Conservation (phyloP, 805 yeast species). For the Debaryomyces prosopidis region DNA sequence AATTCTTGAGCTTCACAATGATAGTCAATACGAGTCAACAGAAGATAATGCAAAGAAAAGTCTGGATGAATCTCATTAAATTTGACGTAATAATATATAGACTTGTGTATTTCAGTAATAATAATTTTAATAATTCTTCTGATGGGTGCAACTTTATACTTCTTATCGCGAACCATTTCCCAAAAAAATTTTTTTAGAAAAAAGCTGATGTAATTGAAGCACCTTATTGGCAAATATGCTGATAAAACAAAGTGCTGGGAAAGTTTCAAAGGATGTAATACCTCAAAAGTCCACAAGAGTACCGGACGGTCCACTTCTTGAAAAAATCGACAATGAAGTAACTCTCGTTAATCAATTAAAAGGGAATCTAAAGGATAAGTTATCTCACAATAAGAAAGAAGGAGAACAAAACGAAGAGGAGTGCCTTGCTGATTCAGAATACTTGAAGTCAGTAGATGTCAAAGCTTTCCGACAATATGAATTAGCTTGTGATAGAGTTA, state of each 20-base stretch:
- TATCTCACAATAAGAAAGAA: background rate
- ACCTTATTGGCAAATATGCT: too few species aligned
- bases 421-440: conserved; percentile 30
- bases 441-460: conserved; percentile 32
- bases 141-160: too few species aligned
- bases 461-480: conserved; percentile 64
- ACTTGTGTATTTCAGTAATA: background rate
- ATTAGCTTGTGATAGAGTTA: conserved; percentile 67
- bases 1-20: conserved; percentile 4
- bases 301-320: conserved; percentile 15
- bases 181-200: too few species aligned
- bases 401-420: conserved; percentile 9
- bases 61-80: background rate
- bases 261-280: background rate
- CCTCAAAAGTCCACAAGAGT: background rate
- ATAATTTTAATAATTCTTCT: too few species aligned
- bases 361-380: conserved; percentile 9
- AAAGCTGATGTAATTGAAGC: too few species aligned
- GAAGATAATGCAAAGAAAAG: conserved; percentile 3
- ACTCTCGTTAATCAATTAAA: conserved; percentile 22
- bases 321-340: conserved; percentile 29
- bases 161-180: too few species aligned
- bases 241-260: background rate
- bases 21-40: conserved; percentile 2
- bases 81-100: background rate